Evolutionary conservation across 1,284 basidiomycete genomes (phyloP).

Genomic region (Ganoderma boninense): DNA sequence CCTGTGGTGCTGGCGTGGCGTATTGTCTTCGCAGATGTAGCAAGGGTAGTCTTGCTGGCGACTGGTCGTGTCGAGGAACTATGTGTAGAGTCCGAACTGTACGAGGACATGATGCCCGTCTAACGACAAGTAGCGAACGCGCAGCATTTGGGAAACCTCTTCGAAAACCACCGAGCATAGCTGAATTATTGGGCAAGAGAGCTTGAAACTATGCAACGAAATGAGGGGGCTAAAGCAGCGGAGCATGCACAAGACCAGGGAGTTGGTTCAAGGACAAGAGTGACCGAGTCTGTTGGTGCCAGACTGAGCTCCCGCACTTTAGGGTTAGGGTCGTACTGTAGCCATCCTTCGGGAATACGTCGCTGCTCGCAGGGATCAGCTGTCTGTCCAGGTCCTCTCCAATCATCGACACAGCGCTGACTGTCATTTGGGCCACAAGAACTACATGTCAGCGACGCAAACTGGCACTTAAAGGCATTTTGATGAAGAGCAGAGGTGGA

Average conservation of each 20-base stretch:
- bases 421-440: neutral
- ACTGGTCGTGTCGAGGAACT: slow-evolving; percentile 2
- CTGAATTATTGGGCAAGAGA: neutral
- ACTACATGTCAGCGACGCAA: neutral
- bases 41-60: neutral
- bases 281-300: neutral
- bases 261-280: neutral
- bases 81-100: slow-evolving; percentile 13
- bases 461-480: neutral
- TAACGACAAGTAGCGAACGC: neutral
- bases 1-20: slow-evolving; percentile 44
- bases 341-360: neutral
- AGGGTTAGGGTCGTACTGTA: slow-evolving; percentile 26
- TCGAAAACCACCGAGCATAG: slow-evolving; percentile 1
- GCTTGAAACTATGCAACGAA: neutral
- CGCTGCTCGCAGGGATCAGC: neutral
- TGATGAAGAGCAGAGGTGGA: neutral
- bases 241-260: neutral
- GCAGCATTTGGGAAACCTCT: slow-evolving; percentile 9
- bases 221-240: neutral
- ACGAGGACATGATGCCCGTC: slow-evolving; percentile 6
- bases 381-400: neutral
- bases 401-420: neutral
- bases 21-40: slow-evolving; percentile 28
- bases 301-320: neutral